Evolutionary conservation across 345 rosid species (phyloP).

Genomic region (Camelina neglecta): DNA sequence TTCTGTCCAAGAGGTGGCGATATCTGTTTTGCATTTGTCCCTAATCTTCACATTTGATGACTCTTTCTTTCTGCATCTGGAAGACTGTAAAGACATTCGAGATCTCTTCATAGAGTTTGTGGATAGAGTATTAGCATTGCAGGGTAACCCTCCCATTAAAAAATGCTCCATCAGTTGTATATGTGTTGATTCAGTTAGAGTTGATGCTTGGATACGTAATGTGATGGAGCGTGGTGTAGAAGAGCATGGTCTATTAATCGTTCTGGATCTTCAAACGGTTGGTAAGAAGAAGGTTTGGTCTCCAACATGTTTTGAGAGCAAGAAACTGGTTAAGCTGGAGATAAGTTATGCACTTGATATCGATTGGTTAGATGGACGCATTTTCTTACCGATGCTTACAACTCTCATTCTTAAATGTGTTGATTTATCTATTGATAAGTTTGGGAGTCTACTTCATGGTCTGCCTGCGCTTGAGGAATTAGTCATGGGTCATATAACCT

Average conservation of each 20-base stretch:
- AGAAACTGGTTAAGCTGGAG: neutral
- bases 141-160: neutral
- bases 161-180: neutral
- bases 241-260: too few relatives aligned
- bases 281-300: too few relatives aligned
- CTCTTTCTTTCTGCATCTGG: neutral
- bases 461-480: conserved; percentile 25
- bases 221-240: neutral
- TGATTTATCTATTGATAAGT: neutral
- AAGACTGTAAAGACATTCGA: neutral
- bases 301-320: neutral
- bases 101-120: neutral
- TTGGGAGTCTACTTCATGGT: conserved; percentile 13
- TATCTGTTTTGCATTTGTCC: neutral
- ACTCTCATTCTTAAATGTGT: neutral
- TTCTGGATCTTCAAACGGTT: too few relatives aligned
- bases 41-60: neutral
- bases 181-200: too few relatives aligned
- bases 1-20: neutral
- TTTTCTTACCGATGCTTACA: neutral
- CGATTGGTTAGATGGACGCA: neutral
- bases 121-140: neutral
- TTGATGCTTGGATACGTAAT: neutral
- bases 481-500: too few relatives aligned
- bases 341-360: neutral